Conservation (phyloP, 495 filamentous ascomycete species). For the Tuber borchii region DNA sequence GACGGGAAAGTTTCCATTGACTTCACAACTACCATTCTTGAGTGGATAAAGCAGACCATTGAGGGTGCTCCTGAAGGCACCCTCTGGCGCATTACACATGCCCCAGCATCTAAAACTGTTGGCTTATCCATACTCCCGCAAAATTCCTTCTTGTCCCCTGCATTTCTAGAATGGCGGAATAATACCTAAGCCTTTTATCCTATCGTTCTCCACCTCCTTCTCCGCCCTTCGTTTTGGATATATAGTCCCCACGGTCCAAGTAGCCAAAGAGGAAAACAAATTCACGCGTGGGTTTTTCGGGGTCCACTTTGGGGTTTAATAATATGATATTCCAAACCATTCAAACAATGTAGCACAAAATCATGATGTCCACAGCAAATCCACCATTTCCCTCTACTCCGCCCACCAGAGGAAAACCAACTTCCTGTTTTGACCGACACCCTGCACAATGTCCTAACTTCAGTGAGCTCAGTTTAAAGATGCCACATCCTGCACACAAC, state of each 20-base stretch:
- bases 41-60: conserved; percentile 48
- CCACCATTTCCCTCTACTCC: background rate
- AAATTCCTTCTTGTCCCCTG: conserved; percentile 6
- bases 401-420: conserved; percentile 1
- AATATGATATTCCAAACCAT: conserved; percentile 5
- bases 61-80: conserved; percentile 67
- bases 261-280: background rate
- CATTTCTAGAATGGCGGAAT: conserved; percentile 10
- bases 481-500: background rate
- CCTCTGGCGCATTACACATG: conserved; percentile 72
- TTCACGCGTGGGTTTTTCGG: background rate
- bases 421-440: background rate
- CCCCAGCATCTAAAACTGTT: conserved; percentile 52
- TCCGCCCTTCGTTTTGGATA: background rate
- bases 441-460: background rate
- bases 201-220: background rate
- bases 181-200: background rate
- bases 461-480: background rate
- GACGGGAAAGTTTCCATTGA: conserved; percentile 88
- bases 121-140: conserved; percentile 58
- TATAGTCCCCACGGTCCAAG: background rate
- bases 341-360: conserved; percentile 5
- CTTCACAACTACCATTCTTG: conserved; percentile 68
- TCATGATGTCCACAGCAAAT: conserved; percentile 1
- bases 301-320: background rate